Evolutionary conservation across 257 asterid species (phyloP), one percentile per base, ranked within the genome.

Genomic region (Mitragyna speciosa): DNA sequence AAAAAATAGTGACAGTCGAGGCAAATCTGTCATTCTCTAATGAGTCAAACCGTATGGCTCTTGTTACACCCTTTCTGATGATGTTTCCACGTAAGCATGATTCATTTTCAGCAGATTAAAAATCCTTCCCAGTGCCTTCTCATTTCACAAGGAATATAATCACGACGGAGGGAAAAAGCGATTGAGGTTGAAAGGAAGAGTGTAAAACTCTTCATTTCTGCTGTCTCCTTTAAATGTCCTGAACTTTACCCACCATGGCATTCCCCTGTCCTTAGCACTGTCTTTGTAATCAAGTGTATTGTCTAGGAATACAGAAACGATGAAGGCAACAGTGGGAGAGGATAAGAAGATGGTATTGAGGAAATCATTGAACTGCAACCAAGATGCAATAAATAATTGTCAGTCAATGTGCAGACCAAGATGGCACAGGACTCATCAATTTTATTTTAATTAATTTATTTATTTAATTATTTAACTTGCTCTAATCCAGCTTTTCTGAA

Each of bases 171-270:
- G 99, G 91, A 94, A 92, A 85, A 94, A 94, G 54, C 98, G 91
- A 85, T 94, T 90, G 84, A 96, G 97, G 71, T 92, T 96, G 90
- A 96, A 94, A 16, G 99, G 99, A 68, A 94, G 97, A 36, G 97
- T 92, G 92, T 96, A 96, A 78, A 94, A 96, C 90, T 96, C 99
- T 84, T 96, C 98, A 49, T 94, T 96, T 51, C 99, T 77, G 75
- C 91, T 91, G 89, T 96, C 99, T 43, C 97, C 99, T 86, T 90
- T 92, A 83, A 92, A 94, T 3, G 97, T 84, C 73, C 97, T 83
- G 88, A 96, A 96, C 86, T 92, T 94, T 52, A 82, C 97, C 99
- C 97, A 94, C 99, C 99, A 94, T 2, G 98, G 99, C 97, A 94
- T 92, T 73, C 99, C 99, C 19, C 98, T 86, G 86, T 96, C 99